A percentile compares a stretch with the other conserved stretches of the same genome.
Conservation (phyloP, 805 yeast genomes). For the Yarrowia divulgata region DNA sequence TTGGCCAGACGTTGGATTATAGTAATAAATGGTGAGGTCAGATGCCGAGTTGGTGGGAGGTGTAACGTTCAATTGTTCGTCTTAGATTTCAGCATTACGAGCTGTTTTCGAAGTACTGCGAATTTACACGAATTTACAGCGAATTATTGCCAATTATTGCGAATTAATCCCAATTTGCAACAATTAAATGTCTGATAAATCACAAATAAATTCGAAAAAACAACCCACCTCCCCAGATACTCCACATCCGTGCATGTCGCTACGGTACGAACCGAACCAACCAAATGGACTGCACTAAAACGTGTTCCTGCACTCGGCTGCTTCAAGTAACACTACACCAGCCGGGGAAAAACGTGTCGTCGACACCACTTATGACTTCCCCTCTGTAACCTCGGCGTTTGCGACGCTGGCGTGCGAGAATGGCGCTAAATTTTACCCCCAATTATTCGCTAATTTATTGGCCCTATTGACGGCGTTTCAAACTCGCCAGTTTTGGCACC, state of each 20-base stretch:
- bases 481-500: no score
- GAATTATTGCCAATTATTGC: no score
- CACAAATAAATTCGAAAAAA: neutral
- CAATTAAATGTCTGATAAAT: neutral
- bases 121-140: neutral
- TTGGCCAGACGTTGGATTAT: neutral
- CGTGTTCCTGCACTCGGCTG: slow-evolving; percentile 27
- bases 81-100: no score
- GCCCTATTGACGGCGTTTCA: no score
- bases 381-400: no score
- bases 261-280: slow-evolving; percentile 14
- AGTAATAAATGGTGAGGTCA: neutral
- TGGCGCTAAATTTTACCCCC: no score
- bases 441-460: no score
- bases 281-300: slow-evolving; percentile 18
- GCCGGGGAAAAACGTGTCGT: neutral
- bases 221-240: neutral
- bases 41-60: no score
- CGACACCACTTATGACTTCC: no score
- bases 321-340: neutral
- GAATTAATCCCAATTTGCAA: no score
- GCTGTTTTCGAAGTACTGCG: neutral
- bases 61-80: no score
- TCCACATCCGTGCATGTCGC: neutral
- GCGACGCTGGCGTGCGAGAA: no score